Conservation (phyloP, 2,329 filamentous ascomycete genomes). For the Lecanosticta acicola region DNA sequence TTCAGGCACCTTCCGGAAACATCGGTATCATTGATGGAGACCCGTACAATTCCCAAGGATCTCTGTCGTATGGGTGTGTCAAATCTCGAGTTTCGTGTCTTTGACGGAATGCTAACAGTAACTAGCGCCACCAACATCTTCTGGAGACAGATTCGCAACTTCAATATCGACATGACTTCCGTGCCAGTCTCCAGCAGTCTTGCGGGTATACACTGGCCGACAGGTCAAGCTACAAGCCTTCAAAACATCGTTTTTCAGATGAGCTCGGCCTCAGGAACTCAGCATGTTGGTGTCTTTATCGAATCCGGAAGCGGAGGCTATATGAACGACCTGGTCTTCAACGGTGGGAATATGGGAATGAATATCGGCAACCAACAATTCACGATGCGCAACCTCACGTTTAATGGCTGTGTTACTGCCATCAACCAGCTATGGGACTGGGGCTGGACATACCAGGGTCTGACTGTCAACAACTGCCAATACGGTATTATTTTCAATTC, state of each 20-base stretch:
- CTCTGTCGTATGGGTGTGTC: constrained; percentile 27
- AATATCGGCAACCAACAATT: constrained; percentile 43
- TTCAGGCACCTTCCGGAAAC: constrained; percentile 37
- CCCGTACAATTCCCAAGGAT: constrained; percentile 42
- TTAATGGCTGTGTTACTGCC: constrained; percentile 48
- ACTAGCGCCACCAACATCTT: constrained; percentile 55
- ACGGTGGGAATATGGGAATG: constrained; percentile 39
- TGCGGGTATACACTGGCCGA: constrained; percentile 44
- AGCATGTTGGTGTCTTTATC: constrained; percentile 43
- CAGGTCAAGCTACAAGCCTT: constrained; percentile 42
- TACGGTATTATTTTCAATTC: constrained; percentile 49
- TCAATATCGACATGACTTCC: constrained; percentile 55
- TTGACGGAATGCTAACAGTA: constrained; percentile 29
- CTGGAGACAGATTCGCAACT: constrained; percentile 59
- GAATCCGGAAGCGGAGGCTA: constrained; percentile 43
- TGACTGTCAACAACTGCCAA: constrained; percentile 47
- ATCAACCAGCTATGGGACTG: constrained; percentile 57
- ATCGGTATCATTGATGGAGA: constrained; percentile 56
- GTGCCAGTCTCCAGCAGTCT: constrained; percentile 41
- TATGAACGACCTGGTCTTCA: constrained; percentile 42
- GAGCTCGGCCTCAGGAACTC: constrained; percentile 42
- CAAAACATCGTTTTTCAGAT: constrained; percentile 44
- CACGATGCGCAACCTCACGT: constrained; percentile 53
- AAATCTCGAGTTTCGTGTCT: constrained; percentile 39
- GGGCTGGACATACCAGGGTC: constrained; percentile 45